Evolutionary conservation across 139 green algal genomes (phyloP), one percentile per base, ranked within the genome.

Genomic region (Tetradesmus obliquus): DNA sequence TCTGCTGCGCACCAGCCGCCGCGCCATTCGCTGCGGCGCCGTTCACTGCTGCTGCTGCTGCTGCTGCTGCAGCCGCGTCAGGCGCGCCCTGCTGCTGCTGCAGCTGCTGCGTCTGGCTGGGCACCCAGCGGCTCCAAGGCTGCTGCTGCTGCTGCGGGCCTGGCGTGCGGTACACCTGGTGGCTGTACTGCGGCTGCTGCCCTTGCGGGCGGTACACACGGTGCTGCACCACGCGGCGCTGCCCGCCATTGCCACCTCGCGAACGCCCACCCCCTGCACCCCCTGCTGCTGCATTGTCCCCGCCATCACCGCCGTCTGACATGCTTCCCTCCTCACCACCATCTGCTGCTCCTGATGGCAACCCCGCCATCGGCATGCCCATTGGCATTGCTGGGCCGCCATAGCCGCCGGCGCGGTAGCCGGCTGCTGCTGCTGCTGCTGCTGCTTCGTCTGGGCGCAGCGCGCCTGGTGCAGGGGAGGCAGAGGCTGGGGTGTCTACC

Each of bases 1-100:
- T 22, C 53, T 17, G 8, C 1, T 8, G 32, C 32, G 32, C 84
- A 20, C 60, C 57, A 79, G 6, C 19, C 51, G 51, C 55, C 3
- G 82, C 82, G 51, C 24, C 83, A 57, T 55, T 53, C 72, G 24
- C 8, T 4, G 3, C 32, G 32, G 32, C 32, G 32, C 32, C 32
- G 32, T 45, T 45, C 32, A 45, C 76, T 15, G 13, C 76, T 1
- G 20, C 76, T n/a, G 58, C 60, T 20, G n/a, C 55, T 20, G 55
- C 55, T 53, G 74, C 76, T 51, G 76, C 76, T 53, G 76, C 76
- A 5, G 76, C 76, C 76, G 76, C 76, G 13, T 51, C 76, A 19
- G 72, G 22, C 22, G n/a, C 76, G 5, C 8, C 24, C 76, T 88
- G 84, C 57, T 88, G 84, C 84, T 88, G 84, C 84, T 79, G 57